A percentile compares a stretch with the other conserved stretches of the same genome.
phyloP scores from a whole-genome alignment of 352 stramenopile species.

The Phytophthora niederhauseri region DNA sequence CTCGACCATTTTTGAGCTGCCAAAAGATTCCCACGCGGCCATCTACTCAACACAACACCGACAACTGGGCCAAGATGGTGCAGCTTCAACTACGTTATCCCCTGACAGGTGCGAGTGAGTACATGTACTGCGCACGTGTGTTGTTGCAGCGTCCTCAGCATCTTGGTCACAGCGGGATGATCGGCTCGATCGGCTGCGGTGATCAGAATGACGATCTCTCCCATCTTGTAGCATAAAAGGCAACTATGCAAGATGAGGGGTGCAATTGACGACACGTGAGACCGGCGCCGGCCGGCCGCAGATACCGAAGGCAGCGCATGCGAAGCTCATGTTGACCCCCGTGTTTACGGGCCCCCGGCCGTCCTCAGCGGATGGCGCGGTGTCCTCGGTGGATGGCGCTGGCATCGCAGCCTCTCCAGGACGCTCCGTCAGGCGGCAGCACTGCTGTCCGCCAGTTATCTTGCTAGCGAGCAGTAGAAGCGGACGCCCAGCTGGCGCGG shows the following conservation, averaged over 20 bases:
- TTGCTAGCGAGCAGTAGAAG: neutral
- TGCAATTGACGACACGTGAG: slow-evolving; percentile 20
- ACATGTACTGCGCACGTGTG: neutral
- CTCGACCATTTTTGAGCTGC: slow-evolving; percentile 4
- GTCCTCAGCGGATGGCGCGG: neutral
- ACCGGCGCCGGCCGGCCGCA: neutral
- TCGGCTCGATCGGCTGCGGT: neutral
- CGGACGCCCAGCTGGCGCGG: slow-evolving; percentile 7
- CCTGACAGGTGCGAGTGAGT: neutral
- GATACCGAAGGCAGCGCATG: neutral
- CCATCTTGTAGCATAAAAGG: slow-evolving; percentile 19
- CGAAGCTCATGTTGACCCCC: slow-evolving; percentile 8
- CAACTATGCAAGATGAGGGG: slow-evolving; percentile 12
- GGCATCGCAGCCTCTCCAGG: neutral
- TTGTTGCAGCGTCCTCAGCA: neutral
- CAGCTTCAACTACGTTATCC: neutral
- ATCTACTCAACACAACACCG: neutral
- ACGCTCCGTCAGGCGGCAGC: neutral
- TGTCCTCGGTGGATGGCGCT: neutral
- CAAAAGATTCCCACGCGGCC: neutral
- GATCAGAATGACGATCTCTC: slow-evolving; percentile 14
- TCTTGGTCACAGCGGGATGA: slow-evolving; percentile 11
- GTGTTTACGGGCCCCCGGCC: slow-evolving; percentile 15
- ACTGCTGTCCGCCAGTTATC: neutral
- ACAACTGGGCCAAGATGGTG: too few relatives aligned